Base-by-base conservation (phyloP, 2,329 filamentous ascomycete genomes). In the Dothistroma septosporum region DNA sequence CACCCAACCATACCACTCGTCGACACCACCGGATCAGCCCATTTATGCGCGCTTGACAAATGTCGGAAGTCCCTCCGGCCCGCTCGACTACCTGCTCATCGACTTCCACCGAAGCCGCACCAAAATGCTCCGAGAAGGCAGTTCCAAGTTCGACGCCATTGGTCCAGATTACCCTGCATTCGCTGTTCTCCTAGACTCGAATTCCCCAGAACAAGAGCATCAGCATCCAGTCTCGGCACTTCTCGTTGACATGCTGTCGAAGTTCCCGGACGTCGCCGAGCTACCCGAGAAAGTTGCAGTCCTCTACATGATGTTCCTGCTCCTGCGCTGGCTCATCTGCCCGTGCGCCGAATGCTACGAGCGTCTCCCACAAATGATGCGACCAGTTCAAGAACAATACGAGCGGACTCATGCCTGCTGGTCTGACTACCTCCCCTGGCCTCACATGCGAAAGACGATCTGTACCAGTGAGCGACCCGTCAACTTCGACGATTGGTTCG, bases 351-450 rank as follows among this genome's bases (percentile, higher is more conserved):
- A 92, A 67, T 95, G 92, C 76, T 92, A 89, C 74, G 85, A 91
- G 24, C 83, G 88, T 4, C 77, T 96, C 11, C 91, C 92, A 0
- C 80, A 85, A 4, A 96, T 89, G 85, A 77, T 87, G 44, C 82
- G 82, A 0, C 91, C 92, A 1, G 78, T 83, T 1, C 80, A 83
- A 0, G 82, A 82, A 7, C 91, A 96, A 72, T 76, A 90, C 16
- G 81, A 84, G 58, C 82, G 77, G 0, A 76, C 85, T 0, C 92
- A 96, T 73, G 88, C 91, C 0, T 84, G 85, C 0, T 96, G 92
- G 92, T 82, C 92, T 33, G 91, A 96, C 72, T 85, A 93, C 71
- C 66, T 96, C 3, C 89, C 90, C 0, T 96, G 90, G 79, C 90
- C 91, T 0, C 78, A 77, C 22, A 89, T 94, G 83, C 87, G 91